Conservation (phyloP, 2,329 filamentous ascomycete species). For the Cordyceps cicadae region DNA sequence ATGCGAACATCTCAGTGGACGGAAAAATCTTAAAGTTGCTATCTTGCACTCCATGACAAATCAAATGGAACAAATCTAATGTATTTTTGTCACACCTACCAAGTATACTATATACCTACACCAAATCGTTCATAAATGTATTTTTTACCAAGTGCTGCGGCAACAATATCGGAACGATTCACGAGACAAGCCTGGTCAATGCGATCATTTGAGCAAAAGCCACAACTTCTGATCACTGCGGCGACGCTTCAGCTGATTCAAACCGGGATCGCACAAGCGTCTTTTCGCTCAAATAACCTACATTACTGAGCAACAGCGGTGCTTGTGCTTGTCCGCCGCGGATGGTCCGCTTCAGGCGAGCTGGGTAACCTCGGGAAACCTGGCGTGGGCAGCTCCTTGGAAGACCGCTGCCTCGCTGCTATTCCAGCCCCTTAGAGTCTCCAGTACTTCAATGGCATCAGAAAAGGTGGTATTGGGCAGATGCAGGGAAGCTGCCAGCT, state of each 20-base stretch:
- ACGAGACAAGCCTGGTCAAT: not conserved
- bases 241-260: not conserved
- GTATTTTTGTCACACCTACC: not conserved
- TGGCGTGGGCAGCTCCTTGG: constrained; percentile 38
- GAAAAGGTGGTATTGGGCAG: constrained; percentile 41
- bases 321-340: not conserved
- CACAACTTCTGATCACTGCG: not conserved
- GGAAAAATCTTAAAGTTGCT: not conserved
- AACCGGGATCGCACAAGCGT: not conserved
- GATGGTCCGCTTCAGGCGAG: constrained; percentile 23
- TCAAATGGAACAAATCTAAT: not conserved
- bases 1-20: not conserved
- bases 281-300: not conserved
- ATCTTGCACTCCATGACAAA: not conserved
- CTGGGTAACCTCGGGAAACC: constrained; percentile 43
- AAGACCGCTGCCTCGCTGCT: constrained; percentile 41
- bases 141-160: not conserved
- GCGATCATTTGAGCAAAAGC: not conserved
- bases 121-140: not conserved
- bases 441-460: constrained; percentile 43
- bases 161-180: not conserved
- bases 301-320: not conserved
- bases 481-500: constrained; percentile 51
- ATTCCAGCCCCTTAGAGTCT: constrained; percentile 39
- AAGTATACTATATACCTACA: not conserved